Conservation (phyloP, 192 early-diverging fungal genomes). For the Backusella tarrabulga region DNA sequence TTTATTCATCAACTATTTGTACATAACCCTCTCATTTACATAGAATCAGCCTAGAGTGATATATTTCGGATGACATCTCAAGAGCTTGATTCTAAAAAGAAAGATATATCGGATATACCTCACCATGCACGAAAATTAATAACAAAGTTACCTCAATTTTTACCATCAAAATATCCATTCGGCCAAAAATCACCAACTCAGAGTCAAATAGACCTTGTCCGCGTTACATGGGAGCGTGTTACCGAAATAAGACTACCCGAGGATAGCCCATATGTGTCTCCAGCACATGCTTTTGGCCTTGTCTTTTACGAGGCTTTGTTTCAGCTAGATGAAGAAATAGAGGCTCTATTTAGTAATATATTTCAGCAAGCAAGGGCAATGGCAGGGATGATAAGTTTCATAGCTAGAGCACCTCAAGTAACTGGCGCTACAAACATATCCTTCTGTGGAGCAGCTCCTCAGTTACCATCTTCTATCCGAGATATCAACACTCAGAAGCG, state of each 20-base stretch:
- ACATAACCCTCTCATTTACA: background rate
- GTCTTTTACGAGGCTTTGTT: slow-evolving; percentile 25
- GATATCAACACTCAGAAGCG: slow-evolving; percentile 13
- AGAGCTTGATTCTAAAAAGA: background rate
- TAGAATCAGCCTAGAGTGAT: background rate
- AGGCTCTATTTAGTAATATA: slow-evolving; percentile 18
- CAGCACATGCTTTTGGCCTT: slow-evolving; percentile 24
- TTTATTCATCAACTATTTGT: background rate
- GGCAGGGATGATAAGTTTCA: slow-evolving; percentile 27
- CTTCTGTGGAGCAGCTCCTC: background rate
- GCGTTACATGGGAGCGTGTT: slow-evolving; percentile 17
- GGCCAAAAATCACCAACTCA: slow-evolving; percentile 15
- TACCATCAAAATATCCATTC: background rate
- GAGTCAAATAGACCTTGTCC: slow-evolving; percentile 20
- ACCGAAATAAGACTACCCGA: slow-evolving; percentile 8
- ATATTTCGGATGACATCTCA: background rate
- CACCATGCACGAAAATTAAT: background rate
- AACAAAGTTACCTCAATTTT: background rate
- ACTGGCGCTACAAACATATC: background rate
- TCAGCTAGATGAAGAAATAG: slow-evolving; percentile 20
- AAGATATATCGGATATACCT: background rate
- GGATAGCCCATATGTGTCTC: slow-evolving; percentile 16
- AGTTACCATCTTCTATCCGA: background rate
- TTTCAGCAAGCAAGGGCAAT: slow-evolving; percentile 31
- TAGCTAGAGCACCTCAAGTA: slow-evolving; percentile 6